phyloP scores from a whole-genome alignment of 2,329 filamentous ascomycete species.

The Botrytis tulipae region DNA sequence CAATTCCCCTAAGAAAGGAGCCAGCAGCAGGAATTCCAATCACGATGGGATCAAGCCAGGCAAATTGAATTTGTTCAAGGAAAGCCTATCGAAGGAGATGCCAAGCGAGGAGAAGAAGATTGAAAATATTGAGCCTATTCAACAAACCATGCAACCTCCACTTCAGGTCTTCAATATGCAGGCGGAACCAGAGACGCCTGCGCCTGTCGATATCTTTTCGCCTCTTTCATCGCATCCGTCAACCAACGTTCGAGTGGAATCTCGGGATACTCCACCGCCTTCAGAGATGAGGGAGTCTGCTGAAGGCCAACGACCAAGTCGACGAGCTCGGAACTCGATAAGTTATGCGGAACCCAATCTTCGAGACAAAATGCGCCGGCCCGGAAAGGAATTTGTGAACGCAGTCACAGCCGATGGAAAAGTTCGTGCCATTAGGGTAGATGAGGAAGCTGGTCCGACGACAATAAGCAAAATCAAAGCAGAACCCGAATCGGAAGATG shows the following conservation, averaged over 20 bases:
- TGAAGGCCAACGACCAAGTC: constrained; percentile 61
- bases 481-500: constrained; percentile 35
- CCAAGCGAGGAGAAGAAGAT: constrained; percentile 3
- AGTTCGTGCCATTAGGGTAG: constrained; percentile 33
- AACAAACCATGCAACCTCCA: not conserved
- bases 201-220: constrained; percentile 45
- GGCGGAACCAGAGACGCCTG: constrained; percentile 40
- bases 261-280: constrained; percentile 59
- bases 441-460: constrained; percentile 27
- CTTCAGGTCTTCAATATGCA: constrained; percentile 37
- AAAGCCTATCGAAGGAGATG: constrained; percentile 27
- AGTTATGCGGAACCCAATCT: constrained; percentile 83
- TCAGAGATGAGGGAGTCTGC: constrained; percentile 54
- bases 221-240: constrained; percentile 51
- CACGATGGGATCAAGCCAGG: constrained; percentile 43
- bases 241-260: constrained; percentile 30
- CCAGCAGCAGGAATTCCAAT: constrained; percentile 38
- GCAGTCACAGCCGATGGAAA: constrained; percentile 67
- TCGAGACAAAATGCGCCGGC: constrained; percentile 78
- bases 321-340: constrained; percentile 65
- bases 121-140: not conserved
- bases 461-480: constrained; percentile 31
- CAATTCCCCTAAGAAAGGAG: constrained; percentile 55
- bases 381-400: constrained; percentile 72
- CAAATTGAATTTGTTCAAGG: constrained; percentile 41